Evolutionary conservation across 345 rosid genomes (phyloP), one percentile per base, ranked within the genome.

Genomic region (Euphorbia pulcherrima): DNA sequence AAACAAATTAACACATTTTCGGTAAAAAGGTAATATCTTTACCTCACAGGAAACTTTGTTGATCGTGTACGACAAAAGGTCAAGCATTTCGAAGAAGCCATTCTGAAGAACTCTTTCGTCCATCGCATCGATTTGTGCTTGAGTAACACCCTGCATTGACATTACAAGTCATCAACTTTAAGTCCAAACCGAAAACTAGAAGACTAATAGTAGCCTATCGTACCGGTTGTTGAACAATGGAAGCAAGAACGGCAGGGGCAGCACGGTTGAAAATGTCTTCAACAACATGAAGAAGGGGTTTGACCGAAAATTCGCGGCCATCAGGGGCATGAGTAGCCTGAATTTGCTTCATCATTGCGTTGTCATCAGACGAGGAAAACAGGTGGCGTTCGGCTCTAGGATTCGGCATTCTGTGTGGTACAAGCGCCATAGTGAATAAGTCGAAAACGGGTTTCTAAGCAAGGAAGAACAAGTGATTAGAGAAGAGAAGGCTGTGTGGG

Each of bases 1-100:
- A 60, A 21, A 39, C 1, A 5, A 21, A 21, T 21, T 17, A 23
- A 39, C 20, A 46, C 39, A 53, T 57, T 29, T 18, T 16, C 41
- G 6, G 39, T 35, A 54, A 26, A 40, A 40, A 0, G 6, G 33
- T 47, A 20, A n/a, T n/a, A n/a, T n/a, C 16, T 54, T 50, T 68
- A 87, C 96, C 96, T 86, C 90, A 69, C 88, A 76, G 66, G 85
- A 78, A 57, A 87, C 79, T 68, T 72, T 82, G 65, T 74, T 77
- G 48, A 89, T 83, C 8, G 82, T 73, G 64, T 56, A 11, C 2
- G 90, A 75, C 47, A 85, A 37, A 14, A 72, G 10, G 27, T 87
- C 86, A 7, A 85, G 73, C 74, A 75, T 74, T 26, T 85, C 86
- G 61, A 68, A 37, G 20, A 68, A 51, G 26, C 61, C 81, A 53